Evolutionary conservation across 129 eudicot genomes (phyloP), one percentile per base, ranked within the genome.

Genomic region (Artemisia annua): DNA sequence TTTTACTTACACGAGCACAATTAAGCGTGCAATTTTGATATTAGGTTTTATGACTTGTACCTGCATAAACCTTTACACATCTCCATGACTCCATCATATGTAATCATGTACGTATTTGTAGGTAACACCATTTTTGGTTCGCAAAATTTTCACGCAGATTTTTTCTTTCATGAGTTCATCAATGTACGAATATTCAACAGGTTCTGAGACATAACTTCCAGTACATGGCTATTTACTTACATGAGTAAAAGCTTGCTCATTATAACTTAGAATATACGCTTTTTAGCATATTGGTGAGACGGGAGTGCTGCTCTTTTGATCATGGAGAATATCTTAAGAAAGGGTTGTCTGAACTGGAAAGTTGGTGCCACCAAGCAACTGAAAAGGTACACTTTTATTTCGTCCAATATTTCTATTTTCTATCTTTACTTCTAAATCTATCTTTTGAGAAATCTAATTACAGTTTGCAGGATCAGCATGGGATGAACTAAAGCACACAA

Each of bases 401-500:
- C 64, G 1, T 35, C 44, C 8, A 6, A 35, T 35, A 35, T 35
- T 6, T 70, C 20, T 63, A n/a, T 28, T 52, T 17, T 57, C 48
- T 12, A 5, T 50, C 32, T 7, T 53, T 43, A 32, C 39, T 17
- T 43, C 16, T 63, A 46, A 55, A 44, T 68, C 79, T 73, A 56
- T 35, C 48, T 49, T 54, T 63, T 30, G 54, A 55, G 59, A 77
- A 78, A 63, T 17, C 12, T 26, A 54, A 75, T 74, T 51, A 10
- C 93, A 90, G 99, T 90, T 82, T 74, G 86, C 97, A 77, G 99
- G 99, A 48, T 79, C 96, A 46, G 81, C 98, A 43, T 93, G 97
- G 97, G 97, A 86, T 69, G 97, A 93, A 91, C 96, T 93, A 48
- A 94, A 84, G 88, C 97, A 94, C 84, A 90, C 90, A 67, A 82